Base-by-base conservation (phyloP, 2,329 filamentous ascomycete species). In the Alternaria brassicicola region DNA sequence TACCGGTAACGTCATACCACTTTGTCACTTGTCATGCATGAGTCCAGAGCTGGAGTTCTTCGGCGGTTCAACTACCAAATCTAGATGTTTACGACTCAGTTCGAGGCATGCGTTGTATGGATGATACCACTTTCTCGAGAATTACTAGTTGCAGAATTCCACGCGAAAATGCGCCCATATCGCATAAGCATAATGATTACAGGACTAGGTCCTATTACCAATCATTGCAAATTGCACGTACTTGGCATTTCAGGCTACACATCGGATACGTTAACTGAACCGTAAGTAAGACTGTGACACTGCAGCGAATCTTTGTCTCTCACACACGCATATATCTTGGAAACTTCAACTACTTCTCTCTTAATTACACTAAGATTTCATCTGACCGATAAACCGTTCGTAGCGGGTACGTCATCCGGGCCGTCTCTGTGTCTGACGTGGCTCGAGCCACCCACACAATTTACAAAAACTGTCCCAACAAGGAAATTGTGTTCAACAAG, bases 401-500 rank as follows among this genome's bases (percentile, higher is more conserved):
- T 13, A 21, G n/a, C 30, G 30, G 28, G 35, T 36, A 21, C 31
- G 25, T 17, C 23, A 28, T n/a, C 49, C 49, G 55, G 28, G 23
- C n/a, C 33, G 26, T 48, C 30, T 25, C 25, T 33, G 9, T 48
- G 19, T 23, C 43, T 33, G 43, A 47, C 43, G 43, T 47, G 43
- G 43, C 43, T 10, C 12, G 19, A 49, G 47, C 33, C 47, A 15
- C 25, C 17, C 35, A 43, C 46, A 41, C 12, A 28, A 13, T 19
- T 6, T 21, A 51, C 13, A 28, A n/a, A 42, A 31, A 23, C 36
- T 13, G 30, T 15, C 55, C 46, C 9, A 39, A 58, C 50, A 12
- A 15, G 52, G 60, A n/a, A 61, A 55, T n/a, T 50, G 21, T n/a
- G 3, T 12, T 51, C 10, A 33, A 13, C 13, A 10, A 39, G 51